Evolutionary conservation across 2,329 filamentous ascomycete species (phyloP), one percentile per base, ranked within the genome.

Genomic region (Penicillium expansum): DNA sequence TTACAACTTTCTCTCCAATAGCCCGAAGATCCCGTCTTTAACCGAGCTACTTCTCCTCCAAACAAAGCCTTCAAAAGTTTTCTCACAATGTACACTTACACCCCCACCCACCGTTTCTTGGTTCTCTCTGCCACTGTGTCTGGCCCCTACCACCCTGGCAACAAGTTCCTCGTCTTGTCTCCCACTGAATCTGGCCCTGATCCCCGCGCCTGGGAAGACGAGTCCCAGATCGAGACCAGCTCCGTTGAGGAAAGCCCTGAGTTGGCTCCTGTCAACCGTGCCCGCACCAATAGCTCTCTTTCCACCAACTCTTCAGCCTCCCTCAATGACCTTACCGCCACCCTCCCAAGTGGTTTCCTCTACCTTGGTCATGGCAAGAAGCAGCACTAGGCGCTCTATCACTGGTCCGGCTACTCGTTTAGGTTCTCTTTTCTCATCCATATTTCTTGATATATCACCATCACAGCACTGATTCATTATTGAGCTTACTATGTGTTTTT

Each of bases 91-190:
- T 69, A 67, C 58, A 62, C 69, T 60, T 43, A 63, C 52, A 69
- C 69, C 53, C 61, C 69, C 54, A 63, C 67, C 57, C 55, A 60
- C 61, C 67, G 68, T 52, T 72, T 71, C 62, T 66, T 72, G 57
- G 64, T 72, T 33, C 67, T 69, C 52, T 68, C 66, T 47, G 63
- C 63, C 44, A 32, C 53, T 33, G 57, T 51, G 39, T 61, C 60
- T 50, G 55, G 55, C 11, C 65, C 65, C 1, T 62, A 62, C 37
- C 47, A 62, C 51, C 58, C 65, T 8, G 48, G 43, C 48, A 62
- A 61, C 57, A 60, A 66, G 53, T 67, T 68, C 64, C 63, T 67
- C 10, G 62, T 65, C 41, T 56, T 72, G 59, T 69, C 70, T 45
- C 70, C 69, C 44, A 67, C 61, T 38, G 66, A 71, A 58, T 69